These are phyloP conservation scores for Scedosporium apiospermum DNA, from an alignment of 2,329 filamentous ascomycete species.

Conservation along the genomic window DNA sequence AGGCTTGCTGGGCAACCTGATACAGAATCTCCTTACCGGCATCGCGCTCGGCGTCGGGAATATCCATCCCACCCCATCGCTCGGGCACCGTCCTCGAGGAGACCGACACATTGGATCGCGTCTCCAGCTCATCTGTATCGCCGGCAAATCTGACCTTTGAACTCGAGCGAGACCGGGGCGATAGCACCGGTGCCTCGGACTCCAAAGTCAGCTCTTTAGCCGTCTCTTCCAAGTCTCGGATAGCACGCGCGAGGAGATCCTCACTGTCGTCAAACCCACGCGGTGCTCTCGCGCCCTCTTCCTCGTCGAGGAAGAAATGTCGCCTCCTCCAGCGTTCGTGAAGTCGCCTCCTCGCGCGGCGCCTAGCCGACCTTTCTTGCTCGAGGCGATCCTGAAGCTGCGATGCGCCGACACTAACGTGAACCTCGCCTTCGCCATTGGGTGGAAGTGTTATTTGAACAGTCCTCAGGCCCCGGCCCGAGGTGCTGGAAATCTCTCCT, in stretches of 20 bases:
- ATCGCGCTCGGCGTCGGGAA: slow-evolving; percentile 72
- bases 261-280: slow-evolving; percentile 54
- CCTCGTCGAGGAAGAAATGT: slow-evolving; percentile 76
- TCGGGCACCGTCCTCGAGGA: slow-evolving; percentile 65
- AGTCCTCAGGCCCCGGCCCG: background rate
- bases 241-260: slow-evolving; percentile 35
- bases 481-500: background rate
- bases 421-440: slow-evolving; percentile 3
- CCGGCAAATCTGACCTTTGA: slow-evolving; percentile 66
- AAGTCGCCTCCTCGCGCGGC: slow-evolving; percentile 38
- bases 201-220: slow-evolving; percentile 16
- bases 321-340: slow-evolving; percentile 68
- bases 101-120: slow-evolving; percentile 60
- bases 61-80: slow-evolving; percentile 70
- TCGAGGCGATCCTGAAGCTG: slow-evolving; percentile 1
- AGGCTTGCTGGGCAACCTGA: slow-evolving; percentile 81
- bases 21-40: slow-evolving; percentile 84
- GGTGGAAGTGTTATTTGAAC: slow-evolving; percentile 2
- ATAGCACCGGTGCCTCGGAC: slow-evolving; percentile 23
- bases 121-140: slow-evolving; percentile 64
- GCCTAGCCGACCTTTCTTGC: slow-evolving; percentile 3
- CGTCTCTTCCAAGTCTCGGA: slow-evolving; percentile 17
- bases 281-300: slow-evolving; percentile 63
- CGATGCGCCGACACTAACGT: slow-evolving; percentile 4
- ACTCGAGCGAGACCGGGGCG: slow-evolving; percentile 57